Evolutionary conservation across 345 rosid species (phyloP).

Genomic region (Gossypium rotundifolium): DNA sequence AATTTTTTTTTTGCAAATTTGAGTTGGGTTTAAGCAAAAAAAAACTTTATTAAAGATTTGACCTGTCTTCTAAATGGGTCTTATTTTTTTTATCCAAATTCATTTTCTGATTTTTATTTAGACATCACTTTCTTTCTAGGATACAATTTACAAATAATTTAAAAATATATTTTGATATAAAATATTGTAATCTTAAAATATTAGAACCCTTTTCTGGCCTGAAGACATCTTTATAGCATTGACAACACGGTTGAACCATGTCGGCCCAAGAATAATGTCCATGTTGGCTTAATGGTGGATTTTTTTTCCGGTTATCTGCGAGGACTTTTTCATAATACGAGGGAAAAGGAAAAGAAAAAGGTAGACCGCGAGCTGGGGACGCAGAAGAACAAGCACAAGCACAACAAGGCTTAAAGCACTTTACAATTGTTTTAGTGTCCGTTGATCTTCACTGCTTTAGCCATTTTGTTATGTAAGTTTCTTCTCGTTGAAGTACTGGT

Average conservation of each 20-base stretch:
- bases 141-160: too few species aligned
- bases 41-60: accelerated
- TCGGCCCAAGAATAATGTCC: neutral
- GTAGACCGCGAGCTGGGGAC: neutral
- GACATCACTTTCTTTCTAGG: too few species aligned
- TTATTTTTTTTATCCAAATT: too few species aligned
- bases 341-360: neutral
- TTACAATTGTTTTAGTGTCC: neutral
- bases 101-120: too few species aligned
- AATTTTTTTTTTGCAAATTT: too few species aligned
- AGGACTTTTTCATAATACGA: neutral
- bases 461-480: neutral
- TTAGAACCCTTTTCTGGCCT: neutral
- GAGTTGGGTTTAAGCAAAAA: accelerated
- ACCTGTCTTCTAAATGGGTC: accelerated
- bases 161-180: too few species aligned
- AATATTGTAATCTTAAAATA: too few species aligned
- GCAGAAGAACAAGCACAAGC: neutral
- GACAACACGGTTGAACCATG: neutral
- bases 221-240: neutral
- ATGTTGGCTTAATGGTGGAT: neutral
- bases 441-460: neutral
- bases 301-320: neutral
- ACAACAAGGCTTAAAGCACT: neutral
- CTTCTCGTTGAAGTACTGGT: neutral